phyloP scores from a whole-genome alignment of 805 yeast genomes.

The Candida tibetensis region DNA sequence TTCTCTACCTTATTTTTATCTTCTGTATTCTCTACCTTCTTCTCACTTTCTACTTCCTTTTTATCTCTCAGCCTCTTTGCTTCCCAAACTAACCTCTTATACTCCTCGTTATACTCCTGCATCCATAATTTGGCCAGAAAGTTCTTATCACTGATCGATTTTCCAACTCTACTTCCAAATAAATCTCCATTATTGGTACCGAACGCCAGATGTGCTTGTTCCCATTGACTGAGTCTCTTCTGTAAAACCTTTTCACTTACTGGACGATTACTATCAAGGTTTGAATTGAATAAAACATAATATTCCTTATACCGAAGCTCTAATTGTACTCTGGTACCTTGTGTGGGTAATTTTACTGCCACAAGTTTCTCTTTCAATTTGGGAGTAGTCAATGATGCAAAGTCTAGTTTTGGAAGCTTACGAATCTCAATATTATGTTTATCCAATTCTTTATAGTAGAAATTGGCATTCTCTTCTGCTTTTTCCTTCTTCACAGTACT shows the following conservation, averaged over 20 bases:
- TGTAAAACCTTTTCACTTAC: slow-evolving; percentile 53
- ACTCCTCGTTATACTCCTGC: slow-evolving; percentile 37
- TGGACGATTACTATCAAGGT: slow-evolving; percentile 70
- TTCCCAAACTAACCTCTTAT: slow-evolving; percentile 29
- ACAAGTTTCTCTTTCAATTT: slow-evolving; percentile 60
- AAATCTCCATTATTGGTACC: slow-evolving; percentile 21
- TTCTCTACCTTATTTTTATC: too few species aligned
- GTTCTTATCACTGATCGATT: slow-evolving; percentile 42
- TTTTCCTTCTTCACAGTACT: slow-evolving; percentile 4
- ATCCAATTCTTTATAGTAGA: slow-evolving; percentile 28
- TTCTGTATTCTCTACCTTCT: neutral
- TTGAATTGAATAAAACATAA: slow-evolving; percentile 75
- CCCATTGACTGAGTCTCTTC: slow-evolving; percentile 67
- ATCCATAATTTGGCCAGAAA: slow-evolving; percentile 48
- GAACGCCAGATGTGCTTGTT: slow-evolving; percentile 39
- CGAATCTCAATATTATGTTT: slow-evolving; percentile 28
- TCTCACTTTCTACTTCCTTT: neutral
- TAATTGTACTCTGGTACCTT: slow-evolving; percentile 61
- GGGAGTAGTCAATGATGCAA: slow-evolving; percentile 53
- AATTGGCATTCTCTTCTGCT: slow-evolving; percentile 22
- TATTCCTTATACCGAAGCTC: slow-evolving; percentile 76
- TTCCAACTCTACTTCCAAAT: slow-evolving; percentile 22
- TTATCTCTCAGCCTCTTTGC: neutral
- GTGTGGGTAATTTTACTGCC: slow-evolving; percentile 52
- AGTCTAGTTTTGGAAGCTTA: slow-evolving; percentile 63